Evolutionary conservation across 331 rosid genomes (phyloP).

Genomic region (Cydonia oblonga): DNA sequence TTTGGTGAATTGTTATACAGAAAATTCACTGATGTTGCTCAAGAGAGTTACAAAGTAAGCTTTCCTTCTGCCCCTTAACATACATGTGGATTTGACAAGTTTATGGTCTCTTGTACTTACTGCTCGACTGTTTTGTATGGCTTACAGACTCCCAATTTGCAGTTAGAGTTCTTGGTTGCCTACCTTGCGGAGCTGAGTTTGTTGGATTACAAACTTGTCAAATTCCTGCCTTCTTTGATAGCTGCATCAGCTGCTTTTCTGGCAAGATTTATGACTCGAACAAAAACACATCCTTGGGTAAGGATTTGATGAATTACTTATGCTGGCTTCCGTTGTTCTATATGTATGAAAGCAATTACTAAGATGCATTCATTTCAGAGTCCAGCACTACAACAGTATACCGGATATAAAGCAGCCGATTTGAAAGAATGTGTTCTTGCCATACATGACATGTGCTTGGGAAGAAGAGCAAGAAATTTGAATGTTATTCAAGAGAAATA

Average conservation of each 20-base stretch:
- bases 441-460: slow-evolving; percentile 50
- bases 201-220: slow-evolving; percentile 59
- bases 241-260: slow-evolving; percentile 61
- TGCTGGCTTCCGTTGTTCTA: neutral
- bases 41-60: slow-evolving; percentile 26
- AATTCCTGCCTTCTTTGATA: slow-evolving; percentile 65
- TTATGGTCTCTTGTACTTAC: neutral
- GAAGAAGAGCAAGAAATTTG: slow-evolving; percentile 51
- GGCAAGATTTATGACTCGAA: slow-evolving; percentile 37
- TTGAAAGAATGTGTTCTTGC: slow-evolving; percentile 46
- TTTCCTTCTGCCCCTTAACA: neutral
- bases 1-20: slow-evolving; percentile 20
- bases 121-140: neutral
- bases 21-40: slow-evolving; percentile 35
- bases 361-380: slow-evolving; percentile 23
- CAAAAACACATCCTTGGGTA: slow-evolving; percentile 60
- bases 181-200: slow-evolving; percentile 71
- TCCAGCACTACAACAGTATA: slow-evolving; percentile 19
- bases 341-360: neutral
- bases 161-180: slow-evolving; percentile 36
- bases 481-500: slow-evolving; percentile 61
- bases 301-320: neutral
- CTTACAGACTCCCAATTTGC: slow-evolving; percentile 30
- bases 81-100: neutral
- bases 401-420: slow-evolving; percentile 39